Evolutionary conservation across 2,329 filamentous ascomycete genomes (phyloP).

Genomic region (Curvularia lunata): DNA sequence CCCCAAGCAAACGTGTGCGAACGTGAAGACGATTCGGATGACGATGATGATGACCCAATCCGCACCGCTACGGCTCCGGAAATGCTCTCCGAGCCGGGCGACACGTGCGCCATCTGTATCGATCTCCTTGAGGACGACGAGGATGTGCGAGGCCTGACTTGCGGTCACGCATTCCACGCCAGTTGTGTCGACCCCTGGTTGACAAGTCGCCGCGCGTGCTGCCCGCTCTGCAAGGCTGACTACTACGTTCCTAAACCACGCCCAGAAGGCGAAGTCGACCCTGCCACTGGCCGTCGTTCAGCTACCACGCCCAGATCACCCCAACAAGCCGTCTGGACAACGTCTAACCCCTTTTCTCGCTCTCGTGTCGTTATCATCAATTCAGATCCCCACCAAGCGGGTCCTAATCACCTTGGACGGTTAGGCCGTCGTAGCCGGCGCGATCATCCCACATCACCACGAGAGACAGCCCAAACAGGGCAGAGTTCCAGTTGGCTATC

Average conservation of each 20-base stretch:
- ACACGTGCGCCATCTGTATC: slow-evolving; percentile 95
- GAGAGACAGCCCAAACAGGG: slow-evolving; percentile 18
- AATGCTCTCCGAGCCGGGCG: slow-evolving; percentile 79
- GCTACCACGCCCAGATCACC: slow-evolving; percentile 41
- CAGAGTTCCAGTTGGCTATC: slow-evolving; percentile 34
- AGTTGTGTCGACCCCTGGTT: slow-evolving; percentile 96
- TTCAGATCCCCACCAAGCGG: slow-evolving; percentile 19
- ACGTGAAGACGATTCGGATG: slow-evolving; percentile 63
- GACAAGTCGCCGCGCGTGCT: slow-evolving; percentile 91
- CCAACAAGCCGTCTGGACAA: slow-evolving; percentile 43
- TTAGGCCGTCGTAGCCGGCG: slow-evolving; percentile 37
- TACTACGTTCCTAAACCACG: slow-evolving; percentile 95
- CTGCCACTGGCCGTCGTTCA: slow-evolving; percentile 38
- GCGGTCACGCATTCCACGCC: slow-evolving; percentile 97
- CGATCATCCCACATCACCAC: slow-evolving; percentile 18
- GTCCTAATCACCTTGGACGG: slow-evolving; percentile 29
- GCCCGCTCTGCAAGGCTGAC: slow-evolving; percentile 96
- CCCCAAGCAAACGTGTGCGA: slow-evolving; percentile 32
- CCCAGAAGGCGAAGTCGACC: slow-evolving; percentile 59
- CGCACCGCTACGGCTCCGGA: slow-evolving; percentile 82
- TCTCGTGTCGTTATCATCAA: slow-evolving; percentile 41
- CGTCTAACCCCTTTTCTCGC: slow-evolving; percentile 41
- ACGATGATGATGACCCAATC: slow-evolving; percentile 81
- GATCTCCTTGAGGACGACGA: slow-evolving; percentile 94
- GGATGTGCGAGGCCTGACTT: slow-evolving; percentile 90